Evolutionary conservation across 2,329 filamentous ascomycete species (phyloP), one percentile per base, ranked within the genome.

Genomic region (Fusarium oxysporum): DNA sequence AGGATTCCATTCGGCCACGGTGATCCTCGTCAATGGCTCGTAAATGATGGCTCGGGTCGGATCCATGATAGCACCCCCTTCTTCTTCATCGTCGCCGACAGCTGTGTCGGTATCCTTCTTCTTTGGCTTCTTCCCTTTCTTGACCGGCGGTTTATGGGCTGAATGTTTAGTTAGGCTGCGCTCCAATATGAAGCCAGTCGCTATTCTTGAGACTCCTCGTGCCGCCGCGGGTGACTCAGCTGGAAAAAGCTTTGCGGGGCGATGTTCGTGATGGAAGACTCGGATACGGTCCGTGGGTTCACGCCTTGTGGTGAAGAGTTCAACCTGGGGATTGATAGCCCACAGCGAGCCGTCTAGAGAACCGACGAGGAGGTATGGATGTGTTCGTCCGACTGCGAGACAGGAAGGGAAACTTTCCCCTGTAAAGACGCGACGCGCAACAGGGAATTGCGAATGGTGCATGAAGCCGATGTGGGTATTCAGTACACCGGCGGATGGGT

Each of bases 1-100:
- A 4, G 91, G 90, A 76, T 93, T 93, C 92, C 92, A 93, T 44
- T 87, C 86, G 30, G 92, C 82, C 4, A 86, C 84, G 9, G 90
- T 90, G 71, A 93, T 83, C 51, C 91, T 86, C 14, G 89, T 91
- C 70, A 87, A 82, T 53, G 91, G 87, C 62, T 93, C 91, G 74
- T 91, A 87, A 16, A 92, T 84, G 8, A 87, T 82, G 8, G 84
- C 83, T 41, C 86, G 82, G 8, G 82, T 83, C 2, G 84, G 80
- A 55, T 82, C 83, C 68, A 79, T 77, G 33, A 80, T 68, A 48
- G 76, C 77, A 16, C 72, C 76, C 8, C 74, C 78, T 35, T 80
- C 80, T 14, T 80, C 82, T 16, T 81, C 80, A 8, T 82, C 81
- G 7, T 80, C 80, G 2, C 74, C 73, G 5, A 79, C 78, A 30